Conservation (phyloP, 1,284 basidiomycete genomes). For the Leccinum pachyderme region DNA sequence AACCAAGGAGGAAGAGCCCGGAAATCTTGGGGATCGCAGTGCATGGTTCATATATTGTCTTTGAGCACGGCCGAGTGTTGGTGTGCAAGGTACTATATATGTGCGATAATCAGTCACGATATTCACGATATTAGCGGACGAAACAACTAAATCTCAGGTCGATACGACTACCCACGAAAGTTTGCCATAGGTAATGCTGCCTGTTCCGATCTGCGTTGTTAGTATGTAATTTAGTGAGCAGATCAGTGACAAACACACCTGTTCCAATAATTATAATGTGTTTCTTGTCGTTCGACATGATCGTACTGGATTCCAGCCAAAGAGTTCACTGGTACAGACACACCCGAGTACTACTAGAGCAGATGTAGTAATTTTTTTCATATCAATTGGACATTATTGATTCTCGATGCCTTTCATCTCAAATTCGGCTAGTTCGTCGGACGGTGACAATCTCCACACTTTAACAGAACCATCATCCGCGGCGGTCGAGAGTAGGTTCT, state of each 20-base stretch:
- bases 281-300: constrained; percentile 23
- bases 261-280: constrained; percentile 39
- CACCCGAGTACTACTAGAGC: background rate
- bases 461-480: constrained; percentile 77
- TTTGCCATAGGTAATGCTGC: constrained; percentile 21
- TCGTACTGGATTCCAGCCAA: background rate
- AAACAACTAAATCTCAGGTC: too few relatives aligned
- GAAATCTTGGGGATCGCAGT: constrained; percentile 28
- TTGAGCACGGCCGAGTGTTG: background rate
- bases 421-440: background rate
- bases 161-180: too few relatives aligned
- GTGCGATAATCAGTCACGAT: too few relatives aligned
- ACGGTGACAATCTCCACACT: constrained; percentile 54
- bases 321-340: background rate
- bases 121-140: too few relatives aligned
- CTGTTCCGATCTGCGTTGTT: constrained; percentile 24
- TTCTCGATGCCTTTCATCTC: background rate
- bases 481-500: constrained; percentile 69
- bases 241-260: constrained; percentile 21
- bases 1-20: constrained; percentile 22
- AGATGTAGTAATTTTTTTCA: background rate
- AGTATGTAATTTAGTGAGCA: background rate
- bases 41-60: constrained; percentile 33
- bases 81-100: too few relatives aligned
- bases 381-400: background rate